These are phyloP conservation scores for Blastomyces parvus DNA, from an alignment of 2,329 filamentous ascomycete genomes.

Conservation along the genomic window DNA sequence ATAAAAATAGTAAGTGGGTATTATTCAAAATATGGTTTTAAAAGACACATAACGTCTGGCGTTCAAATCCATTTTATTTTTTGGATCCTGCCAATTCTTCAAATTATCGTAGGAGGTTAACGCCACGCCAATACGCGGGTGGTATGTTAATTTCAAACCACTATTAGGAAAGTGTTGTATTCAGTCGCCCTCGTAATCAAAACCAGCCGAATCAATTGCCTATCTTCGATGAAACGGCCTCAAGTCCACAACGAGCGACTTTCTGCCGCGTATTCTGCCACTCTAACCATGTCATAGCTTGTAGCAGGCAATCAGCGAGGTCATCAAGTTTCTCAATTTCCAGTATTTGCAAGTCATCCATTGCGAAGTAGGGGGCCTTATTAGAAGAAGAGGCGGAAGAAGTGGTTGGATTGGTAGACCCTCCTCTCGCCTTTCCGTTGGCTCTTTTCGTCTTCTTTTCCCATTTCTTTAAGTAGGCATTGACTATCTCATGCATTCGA, in stretches of 20 bases:
- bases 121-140: background rate
- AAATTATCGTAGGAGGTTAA: background rate
- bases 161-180: background rate
- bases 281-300: constrained; percentile 65
- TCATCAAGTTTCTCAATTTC: constrained; percentile 61
- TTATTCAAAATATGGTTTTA: background rate
- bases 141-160: background rate
- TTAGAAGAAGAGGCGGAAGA: background rate
- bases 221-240: constrained; percentile 14
- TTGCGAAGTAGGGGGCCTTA: constrained; percentile 15
- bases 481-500: constrained; percentile 19
- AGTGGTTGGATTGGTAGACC: background rate
- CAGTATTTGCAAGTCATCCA: constrained; percentile 12
- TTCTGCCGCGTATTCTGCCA: constrained; percentile 50
- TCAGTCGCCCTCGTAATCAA: background rate
- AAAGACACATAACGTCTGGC: background rate
- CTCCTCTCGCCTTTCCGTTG: background rate
- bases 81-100: background rate
- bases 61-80: background rate
- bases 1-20: background rate
- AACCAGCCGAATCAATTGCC: background rate
- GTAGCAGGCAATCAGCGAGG: constrained; percentile 67
- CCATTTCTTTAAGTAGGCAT: constrained; percentile 27
- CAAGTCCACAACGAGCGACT: constrained; percentile 20
- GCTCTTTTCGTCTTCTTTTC: constrained; percentile 5